These are phyloP conservation scores for Starmera caribaea DNA, from an alignment of 805 yeast species.

Conservation along the genomic window DNA sequence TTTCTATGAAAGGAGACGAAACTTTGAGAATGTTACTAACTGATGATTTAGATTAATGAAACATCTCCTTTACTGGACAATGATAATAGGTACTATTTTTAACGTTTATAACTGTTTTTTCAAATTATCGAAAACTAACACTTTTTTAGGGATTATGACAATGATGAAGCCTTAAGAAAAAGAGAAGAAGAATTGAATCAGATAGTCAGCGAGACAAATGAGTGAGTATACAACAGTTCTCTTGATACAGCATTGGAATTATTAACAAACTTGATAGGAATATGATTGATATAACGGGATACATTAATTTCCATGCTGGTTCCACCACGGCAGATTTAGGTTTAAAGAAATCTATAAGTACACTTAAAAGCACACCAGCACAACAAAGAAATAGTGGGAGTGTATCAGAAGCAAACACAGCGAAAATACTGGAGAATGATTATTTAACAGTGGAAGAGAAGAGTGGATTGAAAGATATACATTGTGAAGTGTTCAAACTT, in stretches of 20 bases:
- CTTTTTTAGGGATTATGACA: slow-evolving; percentile 12
- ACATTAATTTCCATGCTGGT: slow-evolving; percentile 8
- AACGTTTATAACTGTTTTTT: neutral
- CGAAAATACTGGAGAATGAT: neutral
- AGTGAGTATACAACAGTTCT: slow-evolving; percentile 4
- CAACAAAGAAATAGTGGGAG: neutral
- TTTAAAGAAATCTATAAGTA: slow-evolving; percentile 8
- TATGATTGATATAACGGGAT: slow-evolving; percentile 15
- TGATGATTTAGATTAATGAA: slow-evolving; percentile 25
- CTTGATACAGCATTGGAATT: neutral
- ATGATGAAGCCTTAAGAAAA: slow-evolving; percentile 12
- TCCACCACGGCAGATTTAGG: slow-evolving; percentile 6
- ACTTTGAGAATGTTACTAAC: slow-evolving; percentile 14
- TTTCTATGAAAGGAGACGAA: slow-evolving; percentile 16
- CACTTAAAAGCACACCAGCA: neutral
- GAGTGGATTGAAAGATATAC: slow-evolving; percentile 5
- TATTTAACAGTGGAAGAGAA: slow-evolving; percentile 8
- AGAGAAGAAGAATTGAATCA: slow-evolving; percentile 37
- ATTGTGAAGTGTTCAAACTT: slow-evolving; percentile 6
- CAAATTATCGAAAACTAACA: slow-evolving; percentile 4
- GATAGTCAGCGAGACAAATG: slow-evolving; percentile 33
- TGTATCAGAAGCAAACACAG: neutral
- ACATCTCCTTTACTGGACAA: slow-evolving; percentile 25
- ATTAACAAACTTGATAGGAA: slow-evolving; percentile 3
- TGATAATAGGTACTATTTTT: slow-evolving; percentile 3